Conservation (phyloP, 2,329 filamentous ascomycete genomes). For the Hysterium pulicare region DNA sequence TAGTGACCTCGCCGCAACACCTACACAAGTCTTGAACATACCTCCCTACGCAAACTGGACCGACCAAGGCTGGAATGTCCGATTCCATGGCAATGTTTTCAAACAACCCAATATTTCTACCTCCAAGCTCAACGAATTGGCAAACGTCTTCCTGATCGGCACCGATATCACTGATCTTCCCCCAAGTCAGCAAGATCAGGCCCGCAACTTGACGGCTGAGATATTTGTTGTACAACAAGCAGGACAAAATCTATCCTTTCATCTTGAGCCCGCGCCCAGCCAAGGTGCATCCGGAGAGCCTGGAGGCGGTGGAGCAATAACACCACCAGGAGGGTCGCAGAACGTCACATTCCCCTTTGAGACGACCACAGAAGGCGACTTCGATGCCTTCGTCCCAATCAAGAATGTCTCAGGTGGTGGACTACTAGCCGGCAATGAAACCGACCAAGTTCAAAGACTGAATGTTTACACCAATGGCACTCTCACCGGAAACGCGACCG, state of each 20-base stretch:
- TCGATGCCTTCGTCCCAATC: constrained; percentile 67
- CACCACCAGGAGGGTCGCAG: constrained; percentile 59
- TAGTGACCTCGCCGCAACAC: constrained; percentile 57
- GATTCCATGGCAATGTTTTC: constrained; percentile 78
- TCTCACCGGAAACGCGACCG: constrained; percentile 67
- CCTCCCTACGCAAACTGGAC: constrained; percentile 72
- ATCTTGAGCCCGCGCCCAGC: constrained; percentile 57
- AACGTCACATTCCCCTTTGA: constrained; percentile 61
- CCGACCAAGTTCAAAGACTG: constrained; percentile 62
- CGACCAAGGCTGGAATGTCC: constrained; percentile 69
- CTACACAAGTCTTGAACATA: constrained; percentile 69
- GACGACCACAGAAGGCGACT: constrained; percentile 68
- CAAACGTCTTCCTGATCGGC: constrained; percentile 67
- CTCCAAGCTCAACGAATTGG: constrained; percentile 63
- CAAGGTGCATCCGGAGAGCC: constrained; percentile 52
- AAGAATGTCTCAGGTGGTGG: constrained; percentile 52
- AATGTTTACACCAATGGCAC: constrained; percentile 66
- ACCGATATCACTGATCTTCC: constrained; percentile 60
- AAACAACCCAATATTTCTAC: constrained; percentile 68
- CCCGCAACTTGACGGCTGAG: constrained; percentile 67
- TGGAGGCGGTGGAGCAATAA: constrained; percentile 50
- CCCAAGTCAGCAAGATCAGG: constrained; percentile 59
- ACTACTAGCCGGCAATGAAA: constrained; percentile 62
- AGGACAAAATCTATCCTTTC: constrained; percentile 60
- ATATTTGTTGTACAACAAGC: constrained; percentile 75